Evolutionary conservation across 257 asterid species (phyloP).

Genomic region (Rauvolfia tetraphylla): DNA sequence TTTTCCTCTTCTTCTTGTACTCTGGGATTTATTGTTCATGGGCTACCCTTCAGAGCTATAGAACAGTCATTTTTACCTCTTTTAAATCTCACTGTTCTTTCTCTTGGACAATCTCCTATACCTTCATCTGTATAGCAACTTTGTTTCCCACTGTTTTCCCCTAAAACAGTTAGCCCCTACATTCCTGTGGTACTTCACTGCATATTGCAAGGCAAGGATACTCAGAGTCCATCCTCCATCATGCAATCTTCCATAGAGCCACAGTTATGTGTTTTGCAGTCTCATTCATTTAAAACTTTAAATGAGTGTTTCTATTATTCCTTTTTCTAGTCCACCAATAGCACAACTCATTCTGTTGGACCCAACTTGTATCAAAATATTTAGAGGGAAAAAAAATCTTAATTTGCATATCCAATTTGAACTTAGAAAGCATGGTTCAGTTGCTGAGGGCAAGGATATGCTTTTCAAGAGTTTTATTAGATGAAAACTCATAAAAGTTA

Average conservation of each 20-base stretch:
- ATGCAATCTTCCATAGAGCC: not conserved
- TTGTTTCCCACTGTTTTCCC: not conserved
- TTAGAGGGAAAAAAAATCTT: too few relatives aligned
- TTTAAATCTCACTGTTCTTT: not conserved
- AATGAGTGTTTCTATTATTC: not conserved
- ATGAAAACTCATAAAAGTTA: not conserved
- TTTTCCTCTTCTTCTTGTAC: not conserved
- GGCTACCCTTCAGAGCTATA: not conserved
- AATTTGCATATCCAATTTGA: not conserved
- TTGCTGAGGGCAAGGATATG: not conserved
- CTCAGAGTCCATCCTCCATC: not conserved
- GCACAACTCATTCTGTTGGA: not conserved
- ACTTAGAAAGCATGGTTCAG: not conserved
- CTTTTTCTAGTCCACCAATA: not conserved
- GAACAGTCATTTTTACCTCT: not conserved
- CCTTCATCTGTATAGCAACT: not conserved
- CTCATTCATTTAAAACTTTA: not conserved
- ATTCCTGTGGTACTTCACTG: not conserved
- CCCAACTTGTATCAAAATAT: not conserved
- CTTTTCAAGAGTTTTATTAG: not conserved
- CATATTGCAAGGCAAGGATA: not conserved
- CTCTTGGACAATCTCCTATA: not conserved
- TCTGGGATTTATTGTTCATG: not conserved
- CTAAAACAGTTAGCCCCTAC: not conserved
- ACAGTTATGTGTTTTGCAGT: not conserved